Evolutionary conservation across 345 rosid species (phyloP).

Genomic region (Melaleuca alternifolia): DNA sequence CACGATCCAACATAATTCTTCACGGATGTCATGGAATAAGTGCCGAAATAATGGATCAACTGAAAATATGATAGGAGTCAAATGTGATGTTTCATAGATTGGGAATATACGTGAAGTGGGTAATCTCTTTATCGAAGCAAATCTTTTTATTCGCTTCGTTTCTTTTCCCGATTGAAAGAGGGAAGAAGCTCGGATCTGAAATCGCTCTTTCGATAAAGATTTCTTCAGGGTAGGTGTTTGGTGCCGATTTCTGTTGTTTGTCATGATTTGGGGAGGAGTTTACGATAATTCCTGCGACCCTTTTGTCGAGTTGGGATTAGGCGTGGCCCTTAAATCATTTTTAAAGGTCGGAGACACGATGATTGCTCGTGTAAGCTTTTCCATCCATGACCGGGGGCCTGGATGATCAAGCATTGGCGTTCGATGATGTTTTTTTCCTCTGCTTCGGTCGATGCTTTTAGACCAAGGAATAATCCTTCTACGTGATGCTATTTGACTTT

Average conservation of each 20-base stretch:
- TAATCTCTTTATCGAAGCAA: background rate
- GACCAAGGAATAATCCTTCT: background rate
- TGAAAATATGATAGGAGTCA: background rate
- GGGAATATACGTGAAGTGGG: background rate
- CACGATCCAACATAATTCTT: background rate
- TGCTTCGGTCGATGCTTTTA: background rate
- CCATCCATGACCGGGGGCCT: background rate
- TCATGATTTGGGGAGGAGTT: background rate
- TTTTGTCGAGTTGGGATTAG: background rate
- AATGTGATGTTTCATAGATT: background rate
- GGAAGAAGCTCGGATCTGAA: background rate
- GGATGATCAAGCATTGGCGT: background rate
- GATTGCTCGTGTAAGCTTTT: background rate
- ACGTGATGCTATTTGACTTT: background rate
- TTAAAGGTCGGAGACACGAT: background rate
- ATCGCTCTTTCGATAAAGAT: background rate
- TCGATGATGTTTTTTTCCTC: background rate
- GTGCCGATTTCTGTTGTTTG: background rate
- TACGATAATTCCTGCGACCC: background rate
- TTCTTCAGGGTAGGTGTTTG: background rate
- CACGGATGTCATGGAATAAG: background rate
- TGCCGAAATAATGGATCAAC: background rate
- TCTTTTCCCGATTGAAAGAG: background rate
- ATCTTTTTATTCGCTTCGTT: background rate
- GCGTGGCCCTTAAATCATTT: background rate